phyloP scores from a whole-genome alignment of 2,329 filamentous ascomycete genomes.

The Myotisia sp. region DNA sequence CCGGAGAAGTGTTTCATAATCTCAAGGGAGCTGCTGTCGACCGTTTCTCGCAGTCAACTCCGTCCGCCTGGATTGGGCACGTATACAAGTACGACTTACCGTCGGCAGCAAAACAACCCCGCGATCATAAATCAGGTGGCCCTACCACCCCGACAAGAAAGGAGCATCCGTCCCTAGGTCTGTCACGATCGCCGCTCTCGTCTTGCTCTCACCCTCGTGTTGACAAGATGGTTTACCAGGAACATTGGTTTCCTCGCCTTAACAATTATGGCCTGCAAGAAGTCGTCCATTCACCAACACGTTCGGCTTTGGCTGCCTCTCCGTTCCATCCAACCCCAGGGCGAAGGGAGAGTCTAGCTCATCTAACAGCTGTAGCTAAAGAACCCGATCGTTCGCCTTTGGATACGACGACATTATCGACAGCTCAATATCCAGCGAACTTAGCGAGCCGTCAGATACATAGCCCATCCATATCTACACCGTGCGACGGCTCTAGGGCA shows the following conservation, averaged over 20 bases:
- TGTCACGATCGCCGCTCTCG: slow-evolving; percentile 37
- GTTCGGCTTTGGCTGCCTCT: not conserved
- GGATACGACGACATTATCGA: slow-evolving; percentile 14
- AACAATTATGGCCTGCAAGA: slow-evolving; percentile 38
- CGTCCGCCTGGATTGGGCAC: slow-evolving; percentile 19
- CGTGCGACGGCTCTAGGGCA: slow-evolving; percentile 17
- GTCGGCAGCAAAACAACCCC: slow-evolving; percentile 22
- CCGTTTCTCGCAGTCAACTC: slow-evolving; percentile 24
- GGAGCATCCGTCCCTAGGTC: slow-evolving; percentile 35
- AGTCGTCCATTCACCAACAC: not conserved
- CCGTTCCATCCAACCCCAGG: not conserved
- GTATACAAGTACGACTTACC: slow-evolving; percentile 23
- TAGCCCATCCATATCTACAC: slow-evolving; percentile 22
- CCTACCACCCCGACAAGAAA: slow-evolving; percentile 26
- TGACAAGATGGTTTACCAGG: slow-evolving; percentile 29
- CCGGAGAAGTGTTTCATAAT: slow-evolving; percentile 13
- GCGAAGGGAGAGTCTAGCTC: not conserved
- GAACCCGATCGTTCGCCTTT: not conserved
- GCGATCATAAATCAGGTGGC: slow-evolving; percentile 29
- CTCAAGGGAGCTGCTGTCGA: slow-evolving; percentile 9
- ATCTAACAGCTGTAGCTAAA: not conserved
- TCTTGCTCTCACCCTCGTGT: slow-evolving; percentile 26
- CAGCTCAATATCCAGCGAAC: slow-evolving; percentile 19
- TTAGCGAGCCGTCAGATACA: slow-evolving; percentile 22
- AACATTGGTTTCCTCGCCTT: slow-evolving; percentile 40